Base-by-base conservation (phyloP, 2,329 filamentous ascomycete genomes). In the Fusarium sp. region DNA sequence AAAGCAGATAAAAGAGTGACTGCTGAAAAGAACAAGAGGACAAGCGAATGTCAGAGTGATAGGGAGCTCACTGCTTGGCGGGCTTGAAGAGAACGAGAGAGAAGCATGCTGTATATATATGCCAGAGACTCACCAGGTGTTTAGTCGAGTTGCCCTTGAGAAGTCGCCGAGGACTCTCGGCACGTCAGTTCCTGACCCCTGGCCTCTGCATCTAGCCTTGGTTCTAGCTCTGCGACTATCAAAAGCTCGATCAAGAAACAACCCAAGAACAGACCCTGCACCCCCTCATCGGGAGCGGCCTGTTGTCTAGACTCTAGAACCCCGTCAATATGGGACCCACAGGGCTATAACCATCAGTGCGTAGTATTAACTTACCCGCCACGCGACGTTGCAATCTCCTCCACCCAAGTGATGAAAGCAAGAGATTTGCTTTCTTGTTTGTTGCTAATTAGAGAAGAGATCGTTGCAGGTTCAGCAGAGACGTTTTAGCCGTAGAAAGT, bases 151-250 rank as follows among this genome's bases (percentile, higher is more conserved):
- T 23, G 39, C 23, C 25, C 37, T 33, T 25, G 46, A 37, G 43
- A 33, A 44, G 39, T 39, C 55, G 44, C 65, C 65, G 61, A 69
- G 65, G 66, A 37, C 39, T 49, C 49, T 68, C 65, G 65, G 65
- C 65, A 68, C 30, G 48, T 49, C 7, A 48, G 30, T 62, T 68
- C 56, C 65, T 54, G 44, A 13, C 44, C 64, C 65, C 65, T 53
- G 39, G 65, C 60, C 54, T 51, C 32, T 35, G 32, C 47, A 48
- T 65, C 23, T 25, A 47, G 62, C 51, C 32, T 41, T 44, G 20
- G 15, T 30, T 22, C 49, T 56, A 49, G 47, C 23, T 51, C 46
- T 22, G 25, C n/a, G 47, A 44, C 45, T 39, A 65, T 49, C 20
- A 23, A 55, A 10, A 11, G 30, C 39, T 53, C 39, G 25, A 50